phyloP scores from a whole-genome alignment of 495 filamentous ascomycete species.

The Hamigera avellanea region DNA sequence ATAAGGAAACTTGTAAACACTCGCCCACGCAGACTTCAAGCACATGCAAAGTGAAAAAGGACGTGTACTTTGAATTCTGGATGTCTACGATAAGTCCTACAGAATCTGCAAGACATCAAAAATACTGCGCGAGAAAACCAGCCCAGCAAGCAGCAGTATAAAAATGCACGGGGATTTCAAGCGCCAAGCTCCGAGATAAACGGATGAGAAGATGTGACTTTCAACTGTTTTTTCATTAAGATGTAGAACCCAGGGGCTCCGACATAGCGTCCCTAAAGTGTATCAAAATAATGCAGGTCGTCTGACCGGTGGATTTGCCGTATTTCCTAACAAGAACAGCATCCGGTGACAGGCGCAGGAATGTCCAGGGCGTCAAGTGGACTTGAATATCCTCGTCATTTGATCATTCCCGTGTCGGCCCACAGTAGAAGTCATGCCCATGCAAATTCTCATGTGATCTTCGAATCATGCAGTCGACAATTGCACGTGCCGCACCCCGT shows the following conservation, averaged over 20 bases:
- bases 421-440: slow-evolving; percentile 21
- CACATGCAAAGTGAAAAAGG: no score
- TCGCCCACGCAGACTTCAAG: no score
- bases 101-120: no score
- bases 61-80: no score
- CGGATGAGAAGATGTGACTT: slow-evolving; percentile 5
- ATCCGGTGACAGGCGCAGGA: slow-evolving; percentile 21
- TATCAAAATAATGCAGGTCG: slow-evolving; percentile 29
- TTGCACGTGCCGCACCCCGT: slow-evolving; percentile 16
- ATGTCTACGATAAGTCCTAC: no score
- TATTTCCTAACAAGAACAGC: slow-evolving; percentile 6
- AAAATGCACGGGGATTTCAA: no score
- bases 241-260: slow-evolving; percentile 24
- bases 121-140: no score
- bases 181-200: no score
- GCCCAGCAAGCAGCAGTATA: no score
- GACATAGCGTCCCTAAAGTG: slow-evolving; percentile 20
- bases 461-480: slow-evolving; percentile 22
- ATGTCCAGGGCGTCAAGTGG: slow-evolving; percentile 5
- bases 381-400: background rate
- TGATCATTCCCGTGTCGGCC: slow-evolving; percentile 23
- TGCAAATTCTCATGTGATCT: slow-evolving; percentile 18
- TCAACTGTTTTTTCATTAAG: slow-evolving; percentile 34
- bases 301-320: slow-evolving; percentile 16
- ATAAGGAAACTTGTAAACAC: no score